A percentile compares a stretch with the other conserved stretches of the same genome.
phyloP scores from a whole-genome alignment of 352 stramenopile species.

The Globisporangium abappressorium region DNA sequence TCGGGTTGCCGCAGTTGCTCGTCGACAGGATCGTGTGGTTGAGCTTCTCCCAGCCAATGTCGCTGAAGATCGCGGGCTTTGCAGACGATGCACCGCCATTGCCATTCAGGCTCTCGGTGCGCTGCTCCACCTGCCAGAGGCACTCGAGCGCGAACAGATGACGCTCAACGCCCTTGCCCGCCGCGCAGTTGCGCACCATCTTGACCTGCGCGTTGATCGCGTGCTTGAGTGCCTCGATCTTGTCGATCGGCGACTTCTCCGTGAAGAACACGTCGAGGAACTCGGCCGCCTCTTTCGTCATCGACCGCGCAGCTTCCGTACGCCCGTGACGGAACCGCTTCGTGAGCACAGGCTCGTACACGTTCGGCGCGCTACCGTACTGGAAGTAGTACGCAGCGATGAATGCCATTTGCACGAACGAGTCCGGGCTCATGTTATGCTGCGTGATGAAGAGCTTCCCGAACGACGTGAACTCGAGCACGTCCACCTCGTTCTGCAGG shows the following conservation, averaged over 20 bases:
- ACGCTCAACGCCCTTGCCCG: conserved; percentile 91
- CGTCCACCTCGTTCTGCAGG: conserved; percentile 90
- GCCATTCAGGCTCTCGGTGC: conserved; percentile 17
- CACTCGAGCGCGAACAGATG: conserved; percentile 94
- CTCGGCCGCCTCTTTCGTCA: conserved; percentile 85
- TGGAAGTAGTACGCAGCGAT: conserved; percentile 92
- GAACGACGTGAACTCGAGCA: conserved; percentile 93
- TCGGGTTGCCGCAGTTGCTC: conserved; percentile 96
- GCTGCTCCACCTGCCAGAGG: conserved; percentile 69
- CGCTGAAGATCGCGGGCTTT: conserved; percentile 84
- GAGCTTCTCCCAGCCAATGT: conserved; percentile 86
- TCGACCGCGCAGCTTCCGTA: conserved; percentile 92
- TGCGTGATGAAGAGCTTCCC: conserved; percentile 90
- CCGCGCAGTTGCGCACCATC: conserved; percentile 86
- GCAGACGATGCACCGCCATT: conserved; percentile 21
- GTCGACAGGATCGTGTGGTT: conserved; percentile 96
- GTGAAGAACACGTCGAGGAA: conserved; percentile 90
- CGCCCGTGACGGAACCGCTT: conserved; percentile 94
- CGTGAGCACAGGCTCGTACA: conserved; percentile 95
- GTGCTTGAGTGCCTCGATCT: conserved; percentile 82
- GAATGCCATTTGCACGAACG: conserved; percentile 96
- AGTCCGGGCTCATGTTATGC: conserved; percentile 92
- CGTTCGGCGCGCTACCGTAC: conserved; percentile 87
- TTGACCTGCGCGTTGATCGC: conserved; percentile 88
- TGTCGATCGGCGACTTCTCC: conserved; percentile 80